phyloP scores from a whole-genome alignment of 164 flowering plant species.

The Vitis riparia region DNA sequence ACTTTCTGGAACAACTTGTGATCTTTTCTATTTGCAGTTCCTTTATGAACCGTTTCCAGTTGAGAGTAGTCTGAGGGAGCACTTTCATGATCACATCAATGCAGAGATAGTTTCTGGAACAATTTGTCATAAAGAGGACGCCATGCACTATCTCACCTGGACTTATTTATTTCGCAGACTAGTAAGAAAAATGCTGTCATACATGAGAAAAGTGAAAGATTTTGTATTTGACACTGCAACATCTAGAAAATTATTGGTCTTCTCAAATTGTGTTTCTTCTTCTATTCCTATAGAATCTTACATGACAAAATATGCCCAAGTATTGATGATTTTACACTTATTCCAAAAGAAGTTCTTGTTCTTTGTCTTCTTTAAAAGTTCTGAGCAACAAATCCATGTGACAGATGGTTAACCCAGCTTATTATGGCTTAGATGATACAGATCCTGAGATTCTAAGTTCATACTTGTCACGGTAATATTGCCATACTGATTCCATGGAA shows the following conservation, averaged over 20 bases:
- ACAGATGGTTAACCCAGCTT: conserved; percentile 93
- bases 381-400: conserved; percentile 1
- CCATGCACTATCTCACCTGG: conserved; percentile 97
- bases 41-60: conserved; percentile 98
- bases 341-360: not conserved
- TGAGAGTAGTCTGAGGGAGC: conserved; percentile 93
- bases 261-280: too few relatives aligned
- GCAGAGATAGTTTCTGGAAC: conserved; percentile 98
- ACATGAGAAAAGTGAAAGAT: too few relatives aligned
- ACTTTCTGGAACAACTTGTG: conserved; percentile 6
- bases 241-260: too few relatives aligned
- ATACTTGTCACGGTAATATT: conserved; percentile 75
- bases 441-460: conserved; percentile 66
- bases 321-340: not conserved
- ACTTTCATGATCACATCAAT: conserved; percentile 84
- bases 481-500: not conserved
- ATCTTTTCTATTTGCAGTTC: conserved; percentile 55
- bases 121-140: conserved; percentile 88
- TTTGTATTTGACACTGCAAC: too few relatives aligned
- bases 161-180: conserved; percentile 92
- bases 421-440: conserved; percentile 80
- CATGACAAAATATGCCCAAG: not conserved
- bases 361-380: not conserved
- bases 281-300: not conserved
- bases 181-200: conserved; percentile 40